Evolutionary conservation across 164 flowering plant genomes (phyloP).

Genomic region (Amborella trichopoda): DNA sequence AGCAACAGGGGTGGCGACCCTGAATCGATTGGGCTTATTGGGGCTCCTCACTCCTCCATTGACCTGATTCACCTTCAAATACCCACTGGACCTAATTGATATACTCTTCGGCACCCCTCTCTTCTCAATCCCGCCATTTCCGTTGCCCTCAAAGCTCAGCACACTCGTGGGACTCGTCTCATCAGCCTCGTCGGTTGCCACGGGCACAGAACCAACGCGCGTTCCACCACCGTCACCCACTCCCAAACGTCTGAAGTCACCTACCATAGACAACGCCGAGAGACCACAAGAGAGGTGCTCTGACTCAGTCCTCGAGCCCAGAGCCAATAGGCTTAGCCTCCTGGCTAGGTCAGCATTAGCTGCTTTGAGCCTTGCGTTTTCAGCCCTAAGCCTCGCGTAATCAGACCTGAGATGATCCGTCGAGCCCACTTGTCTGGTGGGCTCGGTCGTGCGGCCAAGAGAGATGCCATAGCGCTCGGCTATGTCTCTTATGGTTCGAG

Average conservation of each 20-base stretch:
- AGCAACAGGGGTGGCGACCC: neutral
- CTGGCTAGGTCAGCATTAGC: neutral
- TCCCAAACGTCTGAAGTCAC: neutral
- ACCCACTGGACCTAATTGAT: neutral
- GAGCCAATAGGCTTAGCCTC: neutral
- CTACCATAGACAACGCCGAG: neutral
- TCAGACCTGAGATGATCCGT: no score
- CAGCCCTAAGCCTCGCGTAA: neutral
- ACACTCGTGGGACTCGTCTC: slow-evolving; percentile 2
- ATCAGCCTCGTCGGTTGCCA: neutral
- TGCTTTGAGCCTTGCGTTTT: neutral
- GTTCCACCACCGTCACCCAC: neutral
- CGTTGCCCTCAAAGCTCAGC: neutral
- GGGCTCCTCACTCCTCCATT: neutral
- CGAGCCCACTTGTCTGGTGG: no score
- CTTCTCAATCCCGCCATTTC: neutral
- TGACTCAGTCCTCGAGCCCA: neutral
- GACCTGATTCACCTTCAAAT: neutral
- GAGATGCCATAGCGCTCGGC: no score
- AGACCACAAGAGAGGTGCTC: neutral
- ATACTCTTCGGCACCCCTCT: neutral
- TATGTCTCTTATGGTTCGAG: no score
- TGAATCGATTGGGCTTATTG: neutral
- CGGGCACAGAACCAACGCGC: neutral
- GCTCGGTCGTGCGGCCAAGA: no score